These are phyloP conservation scores for Penicillium sp. DNA, from an alignment of 2,329 filamentous ascomycete species.

Conservation along the genomic window DNA sequence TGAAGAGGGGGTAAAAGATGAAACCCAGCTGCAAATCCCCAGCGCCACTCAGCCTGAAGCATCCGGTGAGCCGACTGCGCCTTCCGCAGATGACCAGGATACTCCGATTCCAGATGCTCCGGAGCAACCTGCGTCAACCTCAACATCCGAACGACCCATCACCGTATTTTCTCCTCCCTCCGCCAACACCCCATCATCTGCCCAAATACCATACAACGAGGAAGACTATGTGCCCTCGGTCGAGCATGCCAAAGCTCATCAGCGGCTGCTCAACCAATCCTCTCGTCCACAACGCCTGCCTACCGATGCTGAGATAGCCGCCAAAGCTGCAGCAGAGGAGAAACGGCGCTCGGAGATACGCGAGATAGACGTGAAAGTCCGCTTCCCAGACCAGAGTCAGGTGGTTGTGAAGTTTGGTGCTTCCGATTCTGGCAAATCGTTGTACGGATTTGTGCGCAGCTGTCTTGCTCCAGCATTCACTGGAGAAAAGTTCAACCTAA, in stretches of 20 bases:
- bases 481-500: constrained; percentile 68
- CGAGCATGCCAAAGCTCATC: constrained; percentile 77
- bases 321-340: constrained; percentile 63
- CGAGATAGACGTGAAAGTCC: constrained; percentile 72
- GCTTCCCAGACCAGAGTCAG: constrained; percentile 82
- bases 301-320: constrained; percentile 78
- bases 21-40: constrained; percentile 12
- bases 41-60: constrained; percentile 8
- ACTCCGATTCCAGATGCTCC: constrained; percentile 10
- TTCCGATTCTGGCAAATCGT: constrained; percentile 64
- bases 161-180: constrained; percentile 76
- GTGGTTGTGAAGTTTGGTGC: constrained; percentile 70
- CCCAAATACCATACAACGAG: constrained; percentile 65
- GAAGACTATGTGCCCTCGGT: constrained; percentile 78
- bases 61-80: not conserved
- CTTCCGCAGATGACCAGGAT: constrained; percentile 13
- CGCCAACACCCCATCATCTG: constrained; percentile 71
- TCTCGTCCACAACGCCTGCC: constrained; percentile 74
- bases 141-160: constrained; percentile 51
- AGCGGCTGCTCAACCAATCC: constrained; percentile 73
- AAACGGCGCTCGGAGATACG: constrained; percentile 65
- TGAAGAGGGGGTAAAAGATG: constrained; percentile 1
- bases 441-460: constrained; percentile 72
- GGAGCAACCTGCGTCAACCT: constrained; percentile 23
- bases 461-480: constrained; percentile 62